A percentile compares a stretch with the other conserved stretches of the same genome.
These are phyloP conservation scores for Amaranthus cruentus DNA, from an alignment of 148 eudicot genomes.

Conservation along the genomic window DNA sequence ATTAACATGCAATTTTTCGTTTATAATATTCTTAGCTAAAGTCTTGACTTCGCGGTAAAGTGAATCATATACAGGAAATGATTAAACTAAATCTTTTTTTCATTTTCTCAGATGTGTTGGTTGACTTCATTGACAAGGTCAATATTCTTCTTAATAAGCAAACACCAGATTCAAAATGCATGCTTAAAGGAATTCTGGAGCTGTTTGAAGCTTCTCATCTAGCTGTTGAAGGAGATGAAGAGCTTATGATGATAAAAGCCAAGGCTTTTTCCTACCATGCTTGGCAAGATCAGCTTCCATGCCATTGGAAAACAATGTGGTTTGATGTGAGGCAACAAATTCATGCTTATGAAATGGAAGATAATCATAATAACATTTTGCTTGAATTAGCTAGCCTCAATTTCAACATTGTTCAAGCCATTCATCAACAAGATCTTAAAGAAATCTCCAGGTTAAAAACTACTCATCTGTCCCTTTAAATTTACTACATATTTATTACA, in stretches of 20 bases:
- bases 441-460: constrained; percentile 28
- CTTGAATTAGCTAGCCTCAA: constrained; percentile 33
- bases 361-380: constrained; percentile 14
- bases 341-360: constrained; percentile 5
- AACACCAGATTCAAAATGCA: background rate
- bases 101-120: constrained; percentile 25
- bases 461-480: background rate
- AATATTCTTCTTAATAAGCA: background rate
- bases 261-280: constrained; percentile 7
- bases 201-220: constrained; percentile 39
- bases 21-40: too few species aligned
- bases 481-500: too few species aligned
- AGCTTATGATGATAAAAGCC: constrained; percentile 21
- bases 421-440: constrained; percentile 38
- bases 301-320: constrained; percentile 38
- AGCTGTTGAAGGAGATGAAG: constrained; percentile 26
- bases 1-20: too few species aligned
- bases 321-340: constrained; percentile 39
- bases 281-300: constrained; percentile 23
- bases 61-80: too few species aligned
- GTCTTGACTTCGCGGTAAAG: too few species aligned
- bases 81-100: too few species aligned
- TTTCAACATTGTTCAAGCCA: constrained; percentile 46
- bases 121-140: constrained; percentile 15
- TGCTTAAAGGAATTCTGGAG: constrained; percentile 22